Evolutionary conservation across 2,329 filamentous ascomycete genomes (phyloP).

Genomic region (Nothophaeocryptopus gaeumannii): DNA sequence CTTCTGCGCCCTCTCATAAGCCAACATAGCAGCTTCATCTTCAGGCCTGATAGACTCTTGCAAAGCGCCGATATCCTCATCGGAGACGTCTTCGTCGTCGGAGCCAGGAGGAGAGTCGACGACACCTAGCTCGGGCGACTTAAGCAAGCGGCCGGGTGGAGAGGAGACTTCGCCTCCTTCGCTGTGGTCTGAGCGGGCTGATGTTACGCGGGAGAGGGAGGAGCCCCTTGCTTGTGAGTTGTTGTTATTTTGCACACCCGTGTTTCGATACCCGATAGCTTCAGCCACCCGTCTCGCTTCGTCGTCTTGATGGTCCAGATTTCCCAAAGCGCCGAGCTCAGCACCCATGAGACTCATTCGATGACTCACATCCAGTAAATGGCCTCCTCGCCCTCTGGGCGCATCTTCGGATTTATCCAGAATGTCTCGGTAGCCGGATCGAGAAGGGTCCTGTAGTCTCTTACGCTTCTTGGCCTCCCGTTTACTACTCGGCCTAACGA

Average conservation of each 20-base stretch:
- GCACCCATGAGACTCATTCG: conserved; percentile 51
- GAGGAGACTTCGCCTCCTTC: conserved; percentile 39
- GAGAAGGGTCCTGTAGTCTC: conserved; percentile 69
- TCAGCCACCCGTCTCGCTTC: conserved; percentile 41
- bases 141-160: conserved; percentile 45
- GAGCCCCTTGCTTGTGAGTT: conserved; percentile 22
- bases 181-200: conserved; percentile 22
- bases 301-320: conserved; percentile 33
- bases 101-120: conserved; percentile 28
- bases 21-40: conserved; percentile 34
- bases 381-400: conserved; percentile 45
- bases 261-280: conserved; percentile 34
- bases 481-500: conserved; percentile 83
- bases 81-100: conserved; percentile 25
- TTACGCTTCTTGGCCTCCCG: conserved; percentile 87
- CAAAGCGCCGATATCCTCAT: conserved; percentile 21
- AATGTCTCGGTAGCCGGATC: conserved; percentile 75
- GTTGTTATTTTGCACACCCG: conserved; percentile 7
- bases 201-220: conserved; percentile 30
- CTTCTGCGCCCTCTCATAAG: conserved; percentile 34
- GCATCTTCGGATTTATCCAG: conserved; percentile 59
- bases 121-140: conserved; percentile 33
- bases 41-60: conserved; percentile 32
- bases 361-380: conserved; percentile 51
- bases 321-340: conserved; percentile 35